Evolutionary conservation across 805 yeast species (phyloP), one percentile per base, ranked within the genome.

Genomic region (Metahyphopichia silvanorum): DNA sequence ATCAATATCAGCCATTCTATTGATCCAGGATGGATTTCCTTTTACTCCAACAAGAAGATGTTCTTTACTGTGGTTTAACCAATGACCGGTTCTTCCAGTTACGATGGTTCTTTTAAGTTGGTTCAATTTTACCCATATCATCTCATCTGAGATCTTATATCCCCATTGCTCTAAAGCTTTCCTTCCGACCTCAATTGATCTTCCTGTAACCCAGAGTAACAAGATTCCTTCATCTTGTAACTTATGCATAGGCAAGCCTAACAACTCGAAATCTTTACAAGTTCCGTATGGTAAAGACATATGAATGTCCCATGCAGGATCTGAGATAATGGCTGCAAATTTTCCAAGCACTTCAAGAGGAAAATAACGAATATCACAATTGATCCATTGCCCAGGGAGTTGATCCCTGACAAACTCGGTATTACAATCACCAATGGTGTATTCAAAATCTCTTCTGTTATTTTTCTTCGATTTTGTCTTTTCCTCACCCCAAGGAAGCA

Each of bases 291-390:
- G 87, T 37, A 77, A 56, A 34, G 84, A 82, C 89, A 86, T 88
- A 60, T 89, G 96, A 42, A 89, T 89, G 43, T 87, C 89, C 98
- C 98, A 89, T 6, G 96, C 93, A 3, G 96, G 96, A 55, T 89
- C 98, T 0, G 95, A 91, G 34, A 91, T 76, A 9, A 89, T 78
- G 3, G 81, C 87, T 24, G 73, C 88, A 61, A 85, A 85, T 59
- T 82, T 79, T 2, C 97, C 96, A 35, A 89, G 57, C 5, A 76
- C 60, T 15, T 54, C 60, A 47, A 91, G 79, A 43, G 91, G 88
- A 35, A 89, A 67, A 31, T 73, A 66, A 21, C 87, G 67, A 13
- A 89, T 79, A 57, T 89, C 96, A 55, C 95, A 86, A 35, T 77
- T 75, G 39, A 89, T 85, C 93, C 94, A 86, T 59, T 88, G 97